Evolutionary conservation across 2,329 filamentous ascomycete species (phyloP).

Genomic region (Penicillium griseofulvum): DNA sequence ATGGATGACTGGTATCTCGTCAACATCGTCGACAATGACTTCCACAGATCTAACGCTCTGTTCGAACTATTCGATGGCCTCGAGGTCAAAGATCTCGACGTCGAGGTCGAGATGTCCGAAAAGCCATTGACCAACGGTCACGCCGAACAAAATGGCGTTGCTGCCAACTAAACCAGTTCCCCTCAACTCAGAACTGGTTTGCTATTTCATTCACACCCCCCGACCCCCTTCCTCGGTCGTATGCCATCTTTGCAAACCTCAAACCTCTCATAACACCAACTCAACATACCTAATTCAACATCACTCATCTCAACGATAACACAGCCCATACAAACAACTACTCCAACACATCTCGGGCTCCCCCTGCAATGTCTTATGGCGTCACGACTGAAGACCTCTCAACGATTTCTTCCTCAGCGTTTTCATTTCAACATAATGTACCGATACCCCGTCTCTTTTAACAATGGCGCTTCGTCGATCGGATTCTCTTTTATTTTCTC

Average conservation of each 20-base stretch:
- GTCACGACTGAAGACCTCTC: conserved; percentile 43
- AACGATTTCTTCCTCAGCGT: conserved; percentile 43
- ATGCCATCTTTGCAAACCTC: not conserved
- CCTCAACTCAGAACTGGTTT: conserved; percentile 10
- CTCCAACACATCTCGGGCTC: conserved; percentile 25
- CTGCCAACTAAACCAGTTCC: conserved; percentile 26
- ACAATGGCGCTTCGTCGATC: conserved; percentile 27
- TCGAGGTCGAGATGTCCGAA: conserved; percentile 30
- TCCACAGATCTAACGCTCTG: conserved; percentile 77
- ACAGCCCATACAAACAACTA: conserved; percentile 18
- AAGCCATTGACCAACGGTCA: conserved; percentile 25
- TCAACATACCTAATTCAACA: conserved; percentile 36
- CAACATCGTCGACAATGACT: conserved; percentile 98
- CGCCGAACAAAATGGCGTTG: conserved; percentile 19
- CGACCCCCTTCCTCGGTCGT: conserved; percentile 5
- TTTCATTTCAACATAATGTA: conserved; percentile 40
- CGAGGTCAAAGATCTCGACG: conserved; percentile 37
- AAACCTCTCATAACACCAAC: conserved; percentile 10
- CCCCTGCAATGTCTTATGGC: conserved; percentile 37
- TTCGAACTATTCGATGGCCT: conserved; percentile 84
- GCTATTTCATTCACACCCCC: conserved; percentile 8
- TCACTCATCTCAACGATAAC: conserved; percentile 38
- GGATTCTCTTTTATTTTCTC: conserved; percentile 17
- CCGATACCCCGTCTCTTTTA: conserved; percentile 38
- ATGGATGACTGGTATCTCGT: conserved; percentile 92